Evolutionary conservation across 192 early-diverging fungal genomes (phyloP).

Genomic region (Gaertneriomyces sp.): DNA sequence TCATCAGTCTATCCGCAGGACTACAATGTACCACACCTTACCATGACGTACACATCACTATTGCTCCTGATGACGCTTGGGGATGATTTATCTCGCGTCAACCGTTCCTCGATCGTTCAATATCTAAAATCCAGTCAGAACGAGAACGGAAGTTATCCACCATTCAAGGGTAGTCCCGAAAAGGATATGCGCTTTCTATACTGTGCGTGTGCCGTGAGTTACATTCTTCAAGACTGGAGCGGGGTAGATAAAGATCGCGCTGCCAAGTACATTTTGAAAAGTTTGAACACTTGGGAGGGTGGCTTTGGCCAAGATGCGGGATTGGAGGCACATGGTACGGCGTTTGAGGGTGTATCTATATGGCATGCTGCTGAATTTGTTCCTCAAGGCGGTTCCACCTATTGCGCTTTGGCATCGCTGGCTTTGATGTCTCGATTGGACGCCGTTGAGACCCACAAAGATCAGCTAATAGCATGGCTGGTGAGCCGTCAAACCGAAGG

Average conservation of each 20-base stretch:
- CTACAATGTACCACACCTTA: constrained; percentile 36
- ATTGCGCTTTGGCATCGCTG: constrained; percentile 84
- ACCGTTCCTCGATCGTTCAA: constrained; percentile 61
- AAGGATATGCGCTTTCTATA: constrained; percentile 87
- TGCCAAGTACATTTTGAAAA: constrained; percentile 55
- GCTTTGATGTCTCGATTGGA: constrained; percentile 59
- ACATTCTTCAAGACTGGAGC: constrained; percentile 85
- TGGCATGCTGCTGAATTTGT: background rate
- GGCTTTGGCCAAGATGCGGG: constrained; percentile 75
- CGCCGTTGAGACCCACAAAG: constrained; percentile 31
- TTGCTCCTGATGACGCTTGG: constrained; percentile 73
- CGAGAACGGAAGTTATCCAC: constrained; percentile 74
- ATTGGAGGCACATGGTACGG: constrained; percentile 76
- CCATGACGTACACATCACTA: constrained; percentile 89
- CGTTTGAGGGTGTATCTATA: background rate
- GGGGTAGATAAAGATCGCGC: constrained; percentile 68
- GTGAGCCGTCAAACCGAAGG: constrained; percentile 74
- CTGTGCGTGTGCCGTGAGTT: constrained; percentile 79
- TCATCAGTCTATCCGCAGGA: constrained; percentile 4
- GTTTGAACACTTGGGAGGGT: constrained; percentile 60
- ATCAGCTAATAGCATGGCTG: constrained; percentile 68
- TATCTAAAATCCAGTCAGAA: constrained; percentile 67
- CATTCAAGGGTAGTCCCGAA: constrained; percentile 67
- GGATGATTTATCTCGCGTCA: constrained; percentile 83
- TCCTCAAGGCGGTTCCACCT: constrained; percentile 70